These are phyloP conservation scores for Chrysopogon serrulatus DNA, from an alignment of 176 grass and related monocot genomes.

Conservation along the genomic window DNA sequence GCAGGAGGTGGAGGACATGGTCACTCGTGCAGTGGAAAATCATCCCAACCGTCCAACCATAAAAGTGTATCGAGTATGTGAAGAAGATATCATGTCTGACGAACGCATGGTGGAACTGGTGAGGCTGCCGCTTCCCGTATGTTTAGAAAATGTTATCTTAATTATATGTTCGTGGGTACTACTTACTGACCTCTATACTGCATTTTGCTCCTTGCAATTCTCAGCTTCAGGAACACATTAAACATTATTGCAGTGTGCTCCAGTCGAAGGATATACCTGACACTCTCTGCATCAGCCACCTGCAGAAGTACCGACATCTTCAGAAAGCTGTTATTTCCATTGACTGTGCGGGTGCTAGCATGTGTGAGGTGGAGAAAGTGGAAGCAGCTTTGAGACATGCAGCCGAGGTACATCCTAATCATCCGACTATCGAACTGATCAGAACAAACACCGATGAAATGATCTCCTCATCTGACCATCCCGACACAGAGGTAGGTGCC, in stretches of 20 bases:
- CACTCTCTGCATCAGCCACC: accelerated
- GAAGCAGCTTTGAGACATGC: neutral
- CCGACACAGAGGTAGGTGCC: neutral
- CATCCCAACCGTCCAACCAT: neutral
- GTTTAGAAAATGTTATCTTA: too few species aligned
- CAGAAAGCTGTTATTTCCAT: neutral
- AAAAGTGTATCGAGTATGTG: neutral
- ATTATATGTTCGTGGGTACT: too few species aligned
- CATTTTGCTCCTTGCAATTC: neutral
- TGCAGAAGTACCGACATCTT: neutral
- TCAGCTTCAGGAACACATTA: neutral
- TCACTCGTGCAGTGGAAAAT: neutral
- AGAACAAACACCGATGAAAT: neutral
- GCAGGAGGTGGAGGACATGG: neutral
- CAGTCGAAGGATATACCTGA: neutral
- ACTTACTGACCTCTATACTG: neutral
- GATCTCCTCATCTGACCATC: neutral
- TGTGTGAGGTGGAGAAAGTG: neutral
- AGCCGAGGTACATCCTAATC: neutral
- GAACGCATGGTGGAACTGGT: neutral
- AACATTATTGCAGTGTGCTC: neutral
- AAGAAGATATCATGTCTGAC: neutral
- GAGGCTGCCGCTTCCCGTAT: too few species aligned
- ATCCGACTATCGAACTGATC: neutral
- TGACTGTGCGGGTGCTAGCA: neutral